phyloP scores from a whole-genome alignment of 768 basidiomycete species.

The Tylopilus vinaceipallidus region DNA sequence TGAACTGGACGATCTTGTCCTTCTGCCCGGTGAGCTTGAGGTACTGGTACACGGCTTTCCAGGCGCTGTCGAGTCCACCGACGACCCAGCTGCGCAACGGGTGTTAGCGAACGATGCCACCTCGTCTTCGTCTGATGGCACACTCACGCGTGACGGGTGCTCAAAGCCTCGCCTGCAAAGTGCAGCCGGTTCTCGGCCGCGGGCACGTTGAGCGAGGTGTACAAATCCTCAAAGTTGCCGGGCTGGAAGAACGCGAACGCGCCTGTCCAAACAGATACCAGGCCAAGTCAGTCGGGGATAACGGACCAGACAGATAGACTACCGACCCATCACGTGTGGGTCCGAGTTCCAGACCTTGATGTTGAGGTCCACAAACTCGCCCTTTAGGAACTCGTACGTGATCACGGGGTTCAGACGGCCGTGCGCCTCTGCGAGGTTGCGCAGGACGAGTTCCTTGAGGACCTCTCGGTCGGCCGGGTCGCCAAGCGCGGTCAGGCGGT shows the following conservation, averaged over 20 bases:
- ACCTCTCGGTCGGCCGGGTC: background rate
- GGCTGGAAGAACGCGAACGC: constrained; percentile 42
- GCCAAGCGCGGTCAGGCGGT: constrained; percentile 37
- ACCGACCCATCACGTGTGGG: constrained; percentile 35
- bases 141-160: constrained; percentile 16
- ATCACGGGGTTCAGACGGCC: constrained; percentile 5
- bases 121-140: constrained; percentile 17
- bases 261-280: constrained; percentile 33
- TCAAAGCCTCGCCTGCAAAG: constrained; percentile 16
- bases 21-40: constrained; percentile 13
- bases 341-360: constrained; percentile 37
- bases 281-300: background rate
- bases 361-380: constrained; percentile 21
- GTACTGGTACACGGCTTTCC: constrained; percentile 33
- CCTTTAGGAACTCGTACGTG: constrained; percentile 20
- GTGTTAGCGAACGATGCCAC: background rate
- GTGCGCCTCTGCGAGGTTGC: constrained; percentile 23
- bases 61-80: constrained; percentile 39
- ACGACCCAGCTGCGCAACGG: constrained; percentile 36
- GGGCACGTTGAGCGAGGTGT: constrained; percentile 30
- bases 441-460: constrained; percentile 29
- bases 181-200: constrained; percentile 22
- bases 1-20: constrained; percentile 17
- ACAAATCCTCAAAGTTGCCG: constrained; percentile 36
- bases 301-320: rapidly evolving